Conservation (phyloP, 441 rosid species). For the Adansonia grandidieri region DNA sequence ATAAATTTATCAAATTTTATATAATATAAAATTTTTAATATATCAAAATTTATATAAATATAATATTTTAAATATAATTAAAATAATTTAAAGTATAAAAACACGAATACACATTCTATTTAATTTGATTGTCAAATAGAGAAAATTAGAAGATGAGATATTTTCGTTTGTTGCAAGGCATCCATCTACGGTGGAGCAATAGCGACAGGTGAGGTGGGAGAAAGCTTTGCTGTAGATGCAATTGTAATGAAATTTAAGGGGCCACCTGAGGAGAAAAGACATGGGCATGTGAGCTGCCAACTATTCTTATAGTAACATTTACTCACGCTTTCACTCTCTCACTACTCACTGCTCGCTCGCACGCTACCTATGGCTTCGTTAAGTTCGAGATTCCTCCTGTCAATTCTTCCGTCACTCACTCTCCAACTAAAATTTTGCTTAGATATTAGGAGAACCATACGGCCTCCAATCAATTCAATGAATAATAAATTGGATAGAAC, state of each 20-base stretch:
- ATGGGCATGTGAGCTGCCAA: constrained; percentile 16
- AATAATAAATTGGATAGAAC: no score
- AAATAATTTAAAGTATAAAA: no score
- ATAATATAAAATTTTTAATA: no score
- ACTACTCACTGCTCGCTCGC: background rate
- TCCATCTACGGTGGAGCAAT: background rate
- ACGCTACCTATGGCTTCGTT: background rate
- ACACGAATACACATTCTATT: no score
- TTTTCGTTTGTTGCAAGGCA: background rate
- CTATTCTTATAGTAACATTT: background rate
- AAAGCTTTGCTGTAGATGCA: background rate
- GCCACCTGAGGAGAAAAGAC: constrained; percentile 1
- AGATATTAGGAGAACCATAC: background rate
- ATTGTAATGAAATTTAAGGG: background rate
- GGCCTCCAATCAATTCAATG: no score
- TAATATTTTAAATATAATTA: no score
- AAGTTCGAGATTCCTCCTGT: background rate
- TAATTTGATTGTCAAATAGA: no score
- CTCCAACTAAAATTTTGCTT: background rate
- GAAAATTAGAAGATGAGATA: background rate
- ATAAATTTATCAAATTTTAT: no score
- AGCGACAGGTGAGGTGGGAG: background rate
- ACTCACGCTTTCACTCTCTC: background rate
- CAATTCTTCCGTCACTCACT: constrained; percentile 1
- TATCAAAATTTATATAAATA: no score